Base-by-base conservation (phyloP, 2,329 filamentous ascomycete species). In the Trichoderma guizhouense region DNA sequence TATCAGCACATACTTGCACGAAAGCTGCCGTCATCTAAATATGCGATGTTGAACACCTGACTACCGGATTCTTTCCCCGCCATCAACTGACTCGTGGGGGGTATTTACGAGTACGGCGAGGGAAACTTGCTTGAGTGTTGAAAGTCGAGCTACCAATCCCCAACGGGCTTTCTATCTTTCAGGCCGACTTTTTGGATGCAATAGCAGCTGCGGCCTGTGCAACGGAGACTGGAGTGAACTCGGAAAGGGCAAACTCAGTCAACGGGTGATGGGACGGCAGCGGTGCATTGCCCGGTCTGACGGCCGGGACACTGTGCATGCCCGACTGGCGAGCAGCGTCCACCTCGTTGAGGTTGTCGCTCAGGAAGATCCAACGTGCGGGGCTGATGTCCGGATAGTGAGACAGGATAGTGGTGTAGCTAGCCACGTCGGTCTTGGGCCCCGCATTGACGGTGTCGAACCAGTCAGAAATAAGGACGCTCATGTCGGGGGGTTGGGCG, bases 381-480 rank as follows among this genome's bases (percentile, higher is more conserved):
- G 85, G 79, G 64, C 83, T 76, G 71, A 85, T 82, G 39, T 84
- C 82, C 18, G 88, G 79, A 71, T 78, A 72, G 47, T 76, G 77
- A 47, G 79, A 78, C 62, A 87, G 84, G 75, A 95, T 94, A 76
- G 84, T 88, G 75, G 82, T 80, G 81, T 95, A 96, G 79, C 92
- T 95, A 26, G 79, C 80, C 51, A 82, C 79, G 76, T 93, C 88
- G 60, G 86, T 88, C 84, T 96, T 96, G 71, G 88, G 86, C 1
- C 93, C 93, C 36, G 93, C 93, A 79, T 93, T 95, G 72, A 92
- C 88, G 4, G 93, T 95, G 80, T 96, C 93, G 78, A 93, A 95
- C 86, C 90, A 93, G 75, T 86, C 90, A 58, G 84, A 84, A 72
- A 94, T 86, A 71, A 88, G 79, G 1, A 82, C 82, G 4, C 85